Evolutionary conservation across 805 yeast species (phyloP).

Genomic region (Komagataella pseudopastoris): DNA sequence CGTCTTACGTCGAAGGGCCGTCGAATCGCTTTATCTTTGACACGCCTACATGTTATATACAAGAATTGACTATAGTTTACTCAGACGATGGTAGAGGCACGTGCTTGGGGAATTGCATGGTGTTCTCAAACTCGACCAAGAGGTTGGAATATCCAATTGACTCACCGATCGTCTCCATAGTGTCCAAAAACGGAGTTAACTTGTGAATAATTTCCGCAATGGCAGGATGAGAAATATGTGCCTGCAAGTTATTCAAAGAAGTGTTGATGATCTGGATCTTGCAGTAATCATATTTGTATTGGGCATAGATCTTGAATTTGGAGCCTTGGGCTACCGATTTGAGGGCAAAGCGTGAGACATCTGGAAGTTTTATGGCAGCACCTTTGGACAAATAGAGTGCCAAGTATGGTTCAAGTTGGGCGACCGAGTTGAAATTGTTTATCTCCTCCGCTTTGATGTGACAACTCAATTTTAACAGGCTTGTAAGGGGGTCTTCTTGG

Average conservation of each 20-base stretch:
- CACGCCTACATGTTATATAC: background rate
- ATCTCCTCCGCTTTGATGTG: background rate
- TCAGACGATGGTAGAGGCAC: background rate
- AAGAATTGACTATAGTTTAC: background rate
- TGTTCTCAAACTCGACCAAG: background rate
- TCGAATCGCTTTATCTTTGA: background rate
- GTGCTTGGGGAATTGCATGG: background rate
- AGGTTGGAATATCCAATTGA: background rate
- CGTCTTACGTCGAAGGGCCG: background rate
- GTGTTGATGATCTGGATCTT: background rate
- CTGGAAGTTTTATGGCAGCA: background rate
- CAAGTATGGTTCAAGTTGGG: background rate
- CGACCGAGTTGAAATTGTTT: background rate
- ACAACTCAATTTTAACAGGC: background rate
- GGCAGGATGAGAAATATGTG: background rate
- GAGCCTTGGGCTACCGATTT: background rate
- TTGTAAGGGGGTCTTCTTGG: background rate
- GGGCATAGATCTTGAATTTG: background rate
- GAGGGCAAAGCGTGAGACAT: background rate
- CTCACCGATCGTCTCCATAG: background rate
- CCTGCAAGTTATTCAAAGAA: background rate
- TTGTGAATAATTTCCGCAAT: background rate
- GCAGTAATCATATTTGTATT: background rate
- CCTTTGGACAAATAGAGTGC: background rate
- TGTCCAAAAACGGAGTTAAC: background rate